phyloP scores from a whole-genome alignment of 106 monocot genomes.

The Acorus gramineus region DNA sequence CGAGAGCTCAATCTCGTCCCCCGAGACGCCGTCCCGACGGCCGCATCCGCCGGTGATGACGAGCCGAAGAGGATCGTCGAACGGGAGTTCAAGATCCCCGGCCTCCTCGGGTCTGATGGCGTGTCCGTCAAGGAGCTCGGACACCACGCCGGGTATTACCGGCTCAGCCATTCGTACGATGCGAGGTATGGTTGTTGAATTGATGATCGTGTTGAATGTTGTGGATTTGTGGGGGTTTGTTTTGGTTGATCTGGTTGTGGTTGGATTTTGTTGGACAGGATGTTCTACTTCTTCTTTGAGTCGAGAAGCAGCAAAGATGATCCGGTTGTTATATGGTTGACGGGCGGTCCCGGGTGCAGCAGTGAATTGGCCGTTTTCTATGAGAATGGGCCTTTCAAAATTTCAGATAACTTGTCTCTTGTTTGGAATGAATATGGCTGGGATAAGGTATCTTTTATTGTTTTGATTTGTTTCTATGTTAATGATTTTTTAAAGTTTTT shows the following conservation, averaged over 20 bases:
- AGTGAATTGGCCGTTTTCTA: slow-evolving; percentile 76
- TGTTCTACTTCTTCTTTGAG: slow-evolving; percentile 79
- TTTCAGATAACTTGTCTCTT: slow-evolving; percentile 50
- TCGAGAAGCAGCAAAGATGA: slow-evolving; percentile 55
- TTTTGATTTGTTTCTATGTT: too few species aligned
- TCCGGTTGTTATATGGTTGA: slow-evolving; percentile 85
- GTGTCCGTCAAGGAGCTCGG: slow-evolving; percentile 48
- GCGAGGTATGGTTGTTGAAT: slow-evolving; percentile 31
- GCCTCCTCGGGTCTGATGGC: neutral
- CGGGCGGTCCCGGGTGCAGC: slow-evolving; percentile 82
- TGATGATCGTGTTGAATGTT: too few species aligned
- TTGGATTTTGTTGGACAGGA: slow-evolving; percentile 14
- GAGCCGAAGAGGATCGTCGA: slow-evolving; percentile 38
- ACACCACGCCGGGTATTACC: slow-evolving; percentile 77
- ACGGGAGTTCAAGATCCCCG: slow-evolving; percentile 29
- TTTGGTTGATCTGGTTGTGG: neutral
- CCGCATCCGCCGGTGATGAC: neutral
- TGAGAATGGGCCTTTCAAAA: slow-evolving; percentile 66
- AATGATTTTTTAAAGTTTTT: neutral
- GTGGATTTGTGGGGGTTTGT: neutral
- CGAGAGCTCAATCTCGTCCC: slow-evolving; percentile 66
- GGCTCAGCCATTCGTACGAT: slow-evolving; percentile 43
- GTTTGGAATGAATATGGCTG: slow-evolving; percentile 70
- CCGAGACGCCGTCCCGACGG: slow-evolving; percentile 19
- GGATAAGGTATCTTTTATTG: slow-evolving; percentile 46